Evolutionary conservation across 176 grass and related monocot genomes (phyloP), one percentile per base, ranked within the genome.

Genomic region (Cenchrus purpureus): DNA sequence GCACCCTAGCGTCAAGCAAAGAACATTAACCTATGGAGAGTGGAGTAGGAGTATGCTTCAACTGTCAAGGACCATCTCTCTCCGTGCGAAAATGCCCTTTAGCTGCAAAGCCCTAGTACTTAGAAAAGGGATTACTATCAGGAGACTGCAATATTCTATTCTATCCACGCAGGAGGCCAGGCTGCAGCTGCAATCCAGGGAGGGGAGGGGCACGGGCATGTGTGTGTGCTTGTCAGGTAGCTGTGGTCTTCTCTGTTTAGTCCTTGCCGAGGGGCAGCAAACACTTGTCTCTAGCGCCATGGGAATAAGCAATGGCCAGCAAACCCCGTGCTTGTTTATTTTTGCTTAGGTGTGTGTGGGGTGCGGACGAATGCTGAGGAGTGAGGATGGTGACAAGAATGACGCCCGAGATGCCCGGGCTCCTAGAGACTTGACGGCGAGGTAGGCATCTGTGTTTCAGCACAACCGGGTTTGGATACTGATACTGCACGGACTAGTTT

Each of bases 161-260:
- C 1, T 58, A 63, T 31, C 25, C 13, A 51, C 44, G 43, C 68
- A 49, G 68, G 43, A 44, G 67, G 42, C 43, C 43, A 81, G 62
- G 22, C 58, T 45, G 60, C 60, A 8, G 6, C 25, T 29, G 46
- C 44, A 65, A 43, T 64, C 43, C 76, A 48, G 12, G 34, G 20
- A 49, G 15, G 7, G 81, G 78, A 53, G 13, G 31, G 46, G 65
- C 65, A 68, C 53, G 9, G 49, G 57, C 80, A 80, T 76, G 80
- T 80, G 84, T 76, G 75, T 62, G 19, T 70, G 54, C 22, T 87
- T 91, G 85, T 91, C 89, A 76, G 17, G 42, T 91, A 80, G 80
- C 76, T 87, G 46, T 14, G 81, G 76, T 87, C 83, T 91, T n/a
- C 12, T 91, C 80, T 80, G 89, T 70, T 87, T 87, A 37, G 61